These are phyloP conservation scores for Russula virescens DNA, from an alignment of 768 basidiomycete species.

Conservation along the genomic window DNA sequence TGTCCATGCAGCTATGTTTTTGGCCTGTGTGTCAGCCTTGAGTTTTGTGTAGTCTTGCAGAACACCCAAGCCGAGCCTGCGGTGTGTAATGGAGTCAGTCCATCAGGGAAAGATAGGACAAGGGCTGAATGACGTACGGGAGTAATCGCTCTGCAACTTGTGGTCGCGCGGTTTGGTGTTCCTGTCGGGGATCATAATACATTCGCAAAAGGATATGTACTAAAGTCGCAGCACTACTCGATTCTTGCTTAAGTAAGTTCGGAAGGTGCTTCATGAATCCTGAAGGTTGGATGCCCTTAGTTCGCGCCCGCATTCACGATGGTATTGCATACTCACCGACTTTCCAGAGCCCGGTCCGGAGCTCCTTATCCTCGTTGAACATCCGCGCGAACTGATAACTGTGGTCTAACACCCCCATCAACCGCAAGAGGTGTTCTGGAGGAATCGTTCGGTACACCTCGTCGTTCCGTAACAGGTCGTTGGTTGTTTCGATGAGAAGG, in stretches of 20 bases:
- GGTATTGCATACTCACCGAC: conserved; percentile 63
- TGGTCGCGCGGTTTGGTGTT: conserved; percentile 77
- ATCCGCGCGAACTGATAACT: conserved; percentile 95
- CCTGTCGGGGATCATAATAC: conserved; percentile 88
- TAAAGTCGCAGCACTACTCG: conserved; percentile 90
- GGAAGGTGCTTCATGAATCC: conserved; percentile 99
- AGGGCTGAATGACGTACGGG: conserved; percentile 41
- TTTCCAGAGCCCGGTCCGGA: conserved; percentile 98
- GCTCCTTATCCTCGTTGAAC: conserved; percentile 98
- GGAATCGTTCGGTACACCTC: conserved; percentile 92
- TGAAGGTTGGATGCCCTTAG: conserved; percentile 29
- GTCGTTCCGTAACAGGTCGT: conserved; percentile 88
- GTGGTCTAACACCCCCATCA: conserved; percentile 95
- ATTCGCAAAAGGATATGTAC: conserved; percentile 89
- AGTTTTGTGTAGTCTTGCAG: conserved; percentile 88
- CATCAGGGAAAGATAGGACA: not conserved
- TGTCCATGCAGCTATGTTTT: conserved; percentile 96
- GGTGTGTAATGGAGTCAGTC: not conserved
- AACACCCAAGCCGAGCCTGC: conserved; percentile 80
- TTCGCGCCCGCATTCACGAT: not conserved
- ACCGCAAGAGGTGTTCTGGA: conserved; percentile 82
- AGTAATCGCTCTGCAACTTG: conserved; percentile 71
- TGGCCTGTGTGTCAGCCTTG: conserved; percentile 82
- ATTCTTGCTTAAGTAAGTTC: conserved; percentile 96
- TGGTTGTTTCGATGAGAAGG: conserved; percentile 93